These are phyloP conservation scores for Fusarium miscanthi DNA, from an alignment of 2,329 filamentous ascomycete species.

Conservation along the genomic window DNA sequence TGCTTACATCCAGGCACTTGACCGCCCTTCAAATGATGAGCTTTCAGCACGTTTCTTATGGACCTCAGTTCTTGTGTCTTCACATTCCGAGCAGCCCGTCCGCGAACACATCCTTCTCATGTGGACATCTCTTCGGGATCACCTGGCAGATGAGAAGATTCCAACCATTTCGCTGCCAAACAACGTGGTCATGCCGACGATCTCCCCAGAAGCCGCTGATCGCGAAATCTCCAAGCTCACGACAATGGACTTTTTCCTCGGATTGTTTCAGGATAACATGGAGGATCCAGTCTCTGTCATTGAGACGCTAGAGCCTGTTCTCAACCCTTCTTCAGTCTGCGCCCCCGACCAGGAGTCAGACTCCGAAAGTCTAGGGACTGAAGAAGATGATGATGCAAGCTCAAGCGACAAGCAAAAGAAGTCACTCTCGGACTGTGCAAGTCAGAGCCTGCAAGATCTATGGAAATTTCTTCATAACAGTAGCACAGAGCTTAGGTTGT, in stretches of 20 bases:
- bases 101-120: constrained; percentile 68
- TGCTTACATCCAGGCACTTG: constrained; percentile 54
- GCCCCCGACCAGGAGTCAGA: constrained; percentile 43
- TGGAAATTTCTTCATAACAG: constrained; percentile 86
- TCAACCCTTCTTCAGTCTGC: constrained; percentile 75
- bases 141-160: constrained; percentile 55
- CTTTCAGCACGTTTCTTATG: constrained; percentile 67
- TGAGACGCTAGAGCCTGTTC: constrained; percentile 89
- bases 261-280: constrained; percentile 85
- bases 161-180: constrained; percentile 75
- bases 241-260: constrained; percentile 95
- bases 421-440: constrained; percentile 64
- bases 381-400: constrained; percentile 35
- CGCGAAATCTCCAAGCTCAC: constrained; percentile 92
- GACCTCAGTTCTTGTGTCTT: constrained; percentile 66
- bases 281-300: constrained; percentile 87
- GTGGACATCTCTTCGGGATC: constrained; percentile 68
- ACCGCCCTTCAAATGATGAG: constrained; percentile 50
- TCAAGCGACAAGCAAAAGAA: constrained; percentile 31
- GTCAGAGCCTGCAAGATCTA: constrained; percentile 76
- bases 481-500: constrained; percentile 83
- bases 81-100: constrained; percentile 63
- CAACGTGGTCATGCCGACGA: constrained; percentile 87
- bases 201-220: constrained; percentile 85
- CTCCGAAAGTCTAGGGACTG: constrained; percentile 16